A percentile compares a stretch with the other conserved stretches of the same genome.
These are phyloP conservation scores for Penicillium brasilianum DNA, from an alignment of 2,329 filamentous ascomycete genomes.

Conservation along the genomic window DNA sequence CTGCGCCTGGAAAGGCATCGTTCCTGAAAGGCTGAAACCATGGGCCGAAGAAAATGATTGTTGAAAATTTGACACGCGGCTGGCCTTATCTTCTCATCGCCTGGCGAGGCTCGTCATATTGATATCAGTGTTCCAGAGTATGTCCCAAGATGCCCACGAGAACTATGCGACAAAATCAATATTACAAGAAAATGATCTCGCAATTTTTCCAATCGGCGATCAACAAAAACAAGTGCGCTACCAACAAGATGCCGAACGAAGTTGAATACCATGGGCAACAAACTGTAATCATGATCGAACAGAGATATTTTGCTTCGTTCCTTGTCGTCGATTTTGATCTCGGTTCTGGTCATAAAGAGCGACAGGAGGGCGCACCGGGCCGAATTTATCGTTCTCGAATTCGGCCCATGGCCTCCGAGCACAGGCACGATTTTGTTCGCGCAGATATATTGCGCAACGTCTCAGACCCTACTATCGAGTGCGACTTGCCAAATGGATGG, in stretches of 20 bases:
- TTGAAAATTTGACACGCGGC: background rate
- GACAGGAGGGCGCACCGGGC: background rate
- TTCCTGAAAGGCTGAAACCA: background rate
- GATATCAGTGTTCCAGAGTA: no score
- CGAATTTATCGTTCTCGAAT: constrained; percentile 3
- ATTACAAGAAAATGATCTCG: background rate
- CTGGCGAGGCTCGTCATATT: no score
- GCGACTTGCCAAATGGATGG: background rate
- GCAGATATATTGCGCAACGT: constrained; percentile 7
- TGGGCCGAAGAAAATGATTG: background rate
- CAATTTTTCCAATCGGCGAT: background rate
- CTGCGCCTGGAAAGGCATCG: background rate
- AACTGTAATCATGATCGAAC: no score
- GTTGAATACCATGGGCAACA: background rate
- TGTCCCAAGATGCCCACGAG: no score
- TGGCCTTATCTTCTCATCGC: no score
- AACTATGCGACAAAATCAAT: background rate
- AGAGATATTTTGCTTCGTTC: background rate
- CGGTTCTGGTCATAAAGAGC: background rate
- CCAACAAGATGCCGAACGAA: background rate
- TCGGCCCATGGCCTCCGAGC: background rate
- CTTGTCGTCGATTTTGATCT: background rate
- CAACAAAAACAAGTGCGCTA: background rate
- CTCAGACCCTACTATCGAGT: background rate
- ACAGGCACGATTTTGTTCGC: constrained; percentile 1